phyloP scores from a whole-genome alignment of 495 filamentous ascomycete species.

The Tuber magnatum region DNA sequence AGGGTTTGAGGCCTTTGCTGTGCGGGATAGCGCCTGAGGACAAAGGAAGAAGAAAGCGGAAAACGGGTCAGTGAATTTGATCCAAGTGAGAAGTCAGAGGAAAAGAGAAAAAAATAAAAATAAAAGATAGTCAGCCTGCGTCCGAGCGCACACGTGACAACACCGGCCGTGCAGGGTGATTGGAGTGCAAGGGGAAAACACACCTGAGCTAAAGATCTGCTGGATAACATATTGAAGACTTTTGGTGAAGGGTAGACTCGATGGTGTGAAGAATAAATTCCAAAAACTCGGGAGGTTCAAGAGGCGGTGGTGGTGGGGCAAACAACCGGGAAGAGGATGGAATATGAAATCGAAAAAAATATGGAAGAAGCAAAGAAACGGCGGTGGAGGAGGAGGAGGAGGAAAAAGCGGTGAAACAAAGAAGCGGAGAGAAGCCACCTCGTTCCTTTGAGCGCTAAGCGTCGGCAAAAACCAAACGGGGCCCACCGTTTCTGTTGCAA shows the following conservation, averaged over 20 bases:
- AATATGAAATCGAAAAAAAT: conserved; percentile 43
- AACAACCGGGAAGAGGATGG: conserved; percentile 41
- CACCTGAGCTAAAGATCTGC: conserved; percentile 27
- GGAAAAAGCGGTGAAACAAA: conserved; percentile 34
- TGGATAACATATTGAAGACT: conserved; percentile 41
- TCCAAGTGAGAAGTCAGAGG: conserved; percentile 13
- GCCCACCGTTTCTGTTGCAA: conserved; percentile 5
- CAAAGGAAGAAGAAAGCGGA: conserved; percentile 7
- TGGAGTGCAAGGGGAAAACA: conserved; percentile 19
- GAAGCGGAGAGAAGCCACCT: conserved; percentile 23
- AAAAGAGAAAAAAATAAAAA: too few relatives aligned
- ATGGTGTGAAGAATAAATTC: not conserved
- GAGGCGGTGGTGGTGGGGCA: conserved; percentile 11
- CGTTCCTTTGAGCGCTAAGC: conserved; percentile 23
- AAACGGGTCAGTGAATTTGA: conserved; percentile 24
- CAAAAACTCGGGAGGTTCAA: not conserved
- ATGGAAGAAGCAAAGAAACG: conserved; percentile 28
- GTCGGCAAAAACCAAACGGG: conserved; percentile 9
- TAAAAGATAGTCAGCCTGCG: conserved; percentile 31
- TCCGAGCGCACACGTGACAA: conserved; percentile 28
- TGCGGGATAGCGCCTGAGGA: conserved; percentile 34
- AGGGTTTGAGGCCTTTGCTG: conserved; percentile 29
- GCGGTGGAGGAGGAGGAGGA: conserved; percentile 36
- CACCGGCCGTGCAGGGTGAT: conserved; percentile 29
- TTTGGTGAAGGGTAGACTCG: not conserved